Conservation (phyloP, 306 rosid species). For the Senna siamea region DNA sequence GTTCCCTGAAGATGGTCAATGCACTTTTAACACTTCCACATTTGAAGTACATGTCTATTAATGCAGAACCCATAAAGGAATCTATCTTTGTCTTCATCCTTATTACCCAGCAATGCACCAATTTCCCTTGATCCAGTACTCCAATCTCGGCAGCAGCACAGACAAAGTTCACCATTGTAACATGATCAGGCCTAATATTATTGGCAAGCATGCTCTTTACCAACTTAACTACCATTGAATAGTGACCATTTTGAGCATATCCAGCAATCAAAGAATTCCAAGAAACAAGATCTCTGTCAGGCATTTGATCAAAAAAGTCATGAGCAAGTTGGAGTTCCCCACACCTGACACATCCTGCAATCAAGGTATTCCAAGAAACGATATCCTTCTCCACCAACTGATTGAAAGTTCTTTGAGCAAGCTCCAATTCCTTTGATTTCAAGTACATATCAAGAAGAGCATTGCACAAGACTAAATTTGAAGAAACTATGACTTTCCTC, state of each 20-base stretch:
- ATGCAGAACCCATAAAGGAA: conserved; percentile 54
- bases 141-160: conserved; percentile 58
- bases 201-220: conserved; percentile 42
- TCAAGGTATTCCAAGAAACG: conserved; percentile 62
- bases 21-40: conserved; percentile 57
- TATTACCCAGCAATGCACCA: conserved; percentile 51
- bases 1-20: conserved; percentile 46
- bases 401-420: conserved; percentile 42
- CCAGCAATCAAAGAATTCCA: conserved; percentile 68
- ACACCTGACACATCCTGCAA: conserved; percentile 53
- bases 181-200: conserved; percentile 48
- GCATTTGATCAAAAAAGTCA: conserved; percentile 50
- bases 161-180: conserved; percentile 53
- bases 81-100: conserved; percentile 48
- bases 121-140: conserved; percentile 55
- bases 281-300: conserved; percentile 56
- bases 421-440: conserved; percentile 50
- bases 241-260: conserved; percentile 47
- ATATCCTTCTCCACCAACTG: conserved; percentile 49
- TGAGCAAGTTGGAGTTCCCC: conserved; percentile 56
- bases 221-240: conserved; percentile 35
- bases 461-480: conserved; percentile 57
- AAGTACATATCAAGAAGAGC: conserved; percentile 66
- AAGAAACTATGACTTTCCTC: conserved; percentile 44
- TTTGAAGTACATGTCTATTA: conserved; percentile 67